phyloP scores from a whole-genome alignment of 306 rosid species.

The Gastrolobium bilobum region DNA sequence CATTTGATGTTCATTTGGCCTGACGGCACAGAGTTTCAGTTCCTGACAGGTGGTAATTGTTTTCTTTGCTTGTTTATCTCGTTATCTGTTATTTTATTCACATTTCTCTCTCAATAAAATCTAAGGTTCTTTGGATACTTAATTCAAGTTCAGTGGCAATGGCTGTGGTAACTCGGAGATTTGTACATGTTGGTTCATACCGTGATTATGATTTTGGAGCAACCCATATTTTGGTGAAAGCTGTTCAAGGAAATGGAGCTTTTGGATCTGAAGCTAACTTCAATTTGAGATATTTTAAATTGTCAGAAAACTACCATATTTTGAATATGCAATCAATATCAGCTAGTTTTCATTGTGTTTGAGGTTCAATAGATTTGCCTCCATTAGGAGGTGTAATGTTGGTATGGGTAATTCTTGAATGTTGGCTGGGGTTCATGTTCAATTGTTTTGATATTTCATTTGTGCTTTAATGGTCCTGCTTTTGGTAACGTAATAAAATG shows the following conservation, averaged over 20 bases:
- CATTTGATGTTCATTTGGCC: slow-evolving; percentile 24
- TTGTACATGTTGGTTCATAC: slow-evolving; percentile 26
- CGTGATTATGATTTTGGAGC: slow-evolving; percentile 15
- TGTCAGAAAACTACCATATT: slow-evolving; percentile 3
- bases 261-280: slow-evolving; percentile 16
- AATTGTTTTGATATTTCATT: slow-evolving; percentile 6
- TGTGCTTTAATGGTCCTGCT: neutral
- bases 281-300: neutral
- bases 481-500: neutral
- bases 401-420: neutral
- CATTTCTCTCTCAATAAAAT: neutral
- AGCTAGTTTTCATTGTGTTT: slow-evolving; percentile 1
- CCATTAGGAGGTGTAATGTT: neutral
- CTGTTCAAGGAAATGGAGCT: slow-evolving; percentile 37
- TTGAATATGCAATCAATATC: slow-evolving; percentile 1
- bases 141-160: slow-evolving; percentile 23
- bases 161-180: slow-evolving; percentile 44
- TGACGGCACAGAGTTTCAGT: slow-evolving; percentile 25
- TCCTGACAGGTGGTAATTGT: slow-evolving; percentile 28
- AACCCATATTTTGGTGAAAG: neutral
- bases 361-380: neutral
- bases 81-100: neutral
- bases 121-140: slow-evolving; percentile 2
- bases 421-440: slow-evolving; percentile 7
- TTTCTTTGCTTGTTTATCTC: slow-evolving; percentile 23